These are phyloP conservation scores for Neurospora terricola DNA, from an alignment of 495 filamentous ascomycete species.

Conservation along the genomic window DNA sequence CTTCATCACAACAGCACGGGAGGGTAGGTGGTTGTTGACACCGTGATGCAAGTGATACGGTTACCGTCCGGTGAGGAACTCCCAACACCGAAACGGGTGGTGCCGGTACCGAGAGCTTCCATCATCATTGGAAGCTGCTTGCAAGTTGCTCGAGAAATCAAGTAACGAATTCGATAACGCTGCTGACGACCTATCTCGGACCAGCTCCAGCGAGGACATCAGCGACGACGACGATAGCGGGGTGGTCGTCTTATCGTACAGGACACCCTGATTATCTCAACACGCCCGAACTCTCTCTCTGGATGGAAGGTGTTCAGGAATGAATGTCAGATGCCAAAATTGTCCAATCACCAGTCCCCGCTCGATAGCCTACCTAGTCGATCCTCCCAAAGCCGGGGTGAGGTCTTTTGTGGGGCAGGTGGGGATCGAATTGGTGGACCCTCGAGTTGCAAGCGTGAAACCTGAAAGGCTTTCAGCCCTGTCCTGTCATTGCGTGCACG, in stretches of 20 bases:
- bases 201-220: neutral
- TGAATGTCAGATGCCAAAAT: neutral
- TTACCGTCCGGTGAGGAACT: neutral
- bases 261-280: neutral
- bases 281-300: neutral
- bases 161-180: neutral
- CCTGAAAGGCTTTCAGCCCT: neutral
- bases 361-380: neutral
- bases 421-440: neutral
- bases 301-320: neutral
- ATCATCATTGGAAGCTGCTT: neutral
- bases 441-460: neutral
- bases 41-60: neutral
- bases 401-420: neutral
- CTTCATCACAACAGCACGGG: neutral
- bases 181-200: neutral
- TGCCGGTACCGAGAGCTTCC: neutral
- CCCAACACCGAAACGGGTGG: neutral
- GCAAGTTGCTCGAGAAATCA: neutral
- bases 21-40: neutral
- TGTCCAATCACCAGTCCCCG: neutral
- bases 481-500: neutral
- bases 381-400: neutral
- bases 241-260: neutral
- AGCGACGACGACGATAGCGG: neutral